phyloP scores from a whole-genome alignment of 306 rosid species.

The Dalbergia cultrata region DNA sequence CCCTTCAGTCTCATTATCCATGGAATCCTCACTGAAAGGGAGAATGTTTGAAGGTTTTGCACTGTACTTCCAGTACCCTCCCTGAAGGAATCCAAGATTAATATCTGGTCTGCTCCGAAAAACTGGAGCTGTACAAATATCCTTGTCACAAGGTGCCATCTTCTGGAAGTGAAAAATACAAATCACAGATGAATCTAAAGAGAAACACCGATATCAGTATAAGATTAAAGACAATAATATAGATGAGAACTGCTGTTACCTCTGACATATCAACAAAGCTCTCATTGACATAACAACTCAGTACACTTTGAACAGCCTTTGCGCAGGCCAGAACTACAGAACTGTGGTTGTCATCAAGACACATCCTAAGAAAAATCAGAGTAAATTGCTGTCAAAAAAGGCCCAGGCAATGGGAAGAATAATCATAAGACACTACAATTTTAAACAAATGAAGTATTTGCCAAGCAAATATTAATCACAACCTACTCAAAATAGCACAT shows the following conservation, averaged over 20 bases:
- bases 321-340: conserved; percentile 84
- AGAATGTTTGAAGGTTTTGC: conserved; percentile 83
- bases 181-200: conserved; percentile 42
- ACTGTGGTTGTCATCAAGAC: conserved; percentile 91
- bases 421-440: conserved; percentile 14
- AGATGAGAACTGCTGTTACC: conserved; percentile 53
- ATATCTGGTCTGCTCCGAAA: conserved; percentile 87
- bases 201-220: conserved; percentile 20
- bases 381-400: conserved; percentile 12
- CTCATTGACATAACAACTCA: conserved; percentile 84
- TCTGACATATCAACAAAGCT: conserved; percentile 73
- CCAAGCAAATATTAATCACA: conserved; percentile 26
- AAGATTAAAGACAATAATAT: conserved; percentile 29
- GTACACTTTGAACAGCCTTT: conserved; percentile 72
- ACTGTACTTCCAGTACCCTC: conserved; percentile 96
- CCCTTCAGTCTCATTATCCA: conserved; percentile 69
- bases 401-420: conserved; percentile 15
- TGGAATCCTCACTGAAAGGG: conserved; percentile 61
- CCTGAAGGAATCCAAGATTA: conserved; percentile 83
- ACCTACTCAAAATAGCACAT: conserved; percentile 17
- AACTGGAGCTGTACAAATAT: conserved; percentile 86
- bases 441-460: conserved; percentile 28
- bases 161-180: conserved; percentile 60
- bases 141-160: conserved; percentile 60
- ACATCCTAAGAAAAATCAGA: conserved; percentile 64